Percentiles rank a stretch among this genome's conserved stretches.
phyloP scores from a whole-genome alignment of 164 flowering plant species.

The Amborella trichopoda region DNA sequence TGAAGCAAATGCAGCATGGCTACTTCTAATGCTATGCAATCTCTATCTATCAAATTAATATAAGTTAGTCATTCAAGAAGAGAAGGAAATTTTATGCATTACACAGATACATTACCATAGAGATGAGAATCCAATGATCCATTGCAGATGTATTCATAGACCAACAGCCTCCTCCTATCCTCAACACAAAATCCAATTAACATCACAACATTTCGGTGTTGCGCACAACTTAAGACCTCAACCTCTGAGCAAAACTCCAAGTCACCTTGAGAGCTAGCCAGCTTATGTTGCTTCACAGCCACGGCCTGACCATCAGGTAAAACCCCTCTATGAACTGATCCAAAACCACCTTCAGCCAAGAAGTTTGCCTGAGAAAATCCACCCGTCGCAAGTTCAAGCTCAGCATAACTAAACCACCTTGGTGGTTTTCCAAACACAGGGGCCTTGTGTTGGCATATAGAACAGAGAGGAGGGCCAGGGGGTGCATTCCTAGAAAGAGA shows the following conservation, averaged over 20 bases:
- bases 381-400: constrained; percentile 67
- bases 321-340: constrained; percentile 79
- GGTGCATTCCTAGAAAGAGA: constrained; percentile 47
- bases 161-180: constrained; percentile 65
- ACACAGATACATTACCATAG: constrained; percentile 46
- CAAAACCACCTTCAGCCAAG: constrained; percentile 98
- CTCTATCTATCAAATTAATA: too few species aligned
- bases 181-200: constrained; percentile 89
- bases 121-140: constrained; percentile 89
- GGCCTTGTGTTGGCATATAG: constrained; percentile 73
- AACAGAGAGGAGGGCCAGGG: constrained; percentile 79
- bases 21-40: too few species aligned
- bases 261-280: constrained; percentile 92
- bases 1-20: too few species aligned
- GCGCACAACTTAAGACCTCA: constrained; percentile 91
- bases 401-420: constrained; percentile 64
- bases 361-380: constrained; percentile 74
- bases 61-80: too few species aligned
- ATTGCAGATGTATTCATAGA: constrained; percentile 93
- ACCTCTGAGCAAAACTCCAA: constrained; percentile 90
- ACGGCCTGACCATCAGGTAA: constrained; percentile 71
- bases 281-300: constrained; percentile 90
- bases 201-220: constrained; percentile 95
- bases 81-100: too few species aligned
- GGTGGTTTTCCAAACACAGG: constrained; percentile 87